Evolutionary conservation across 169 alveolate genomes (phyloP), one percentile per base, ranked within the genome.

Genomic region (Eimeria brunetti): DNA sequence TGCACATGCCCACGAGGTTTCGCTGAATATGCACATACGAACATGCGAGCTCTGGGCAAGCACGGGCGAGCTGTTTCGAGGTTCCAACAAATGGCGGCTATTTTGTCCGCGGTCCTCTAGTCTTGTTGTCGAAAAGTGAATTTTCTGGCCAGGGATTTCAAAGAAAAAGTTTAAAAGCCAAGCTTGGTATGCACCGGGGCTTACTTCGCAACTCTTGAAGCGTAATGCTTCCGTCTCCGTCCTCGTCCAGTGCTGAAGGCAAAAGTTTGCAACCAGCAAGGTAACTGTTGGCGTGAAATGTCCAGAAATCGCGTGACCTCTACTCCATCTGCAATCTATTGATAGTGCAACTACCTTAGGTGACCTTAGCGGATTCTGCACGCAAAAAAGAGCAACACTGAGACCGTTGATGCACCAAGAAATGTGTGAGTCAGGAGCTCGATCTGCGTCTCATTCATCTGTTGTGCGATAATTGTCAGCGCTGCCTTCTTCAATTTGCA

Each of bases 191-290:
- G 51, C 33, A 24, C 80, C 7, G 46, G 49, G 20, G 0, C 86
- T 46, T 44, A 86, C 96, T 91, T 86, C 94, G 91, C 60, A 95
- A 27, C 88, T 95, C 96, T 69, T 95, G 94, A 12, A 90, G 64
- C 11, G 95, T 95, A 94, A 98, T 96, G 84, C 97, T 98, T 12
- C 99, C 99, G 96, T 99, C 99, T 22, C 99, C 99, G 91, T 98
- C 98, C 89, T 97, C 97, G 95, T 99, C 99, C 64, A 99, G 95
- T 27, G 99, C 97, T 89, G 98, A 97, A 76, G 64, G 41, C 60
- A 41, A 76, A 76, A 41, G 44, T 9, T 46, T 76, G 56, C 60
- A 49, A 30, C 46, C 24, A 33, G 9, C 33, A 49, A 36, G 16
- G 51, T 33, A 14, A 4, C 51, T 69, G 80, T 30, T 69, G 46